Evolutionary conservation across 371 early-diverging fungal genomes (phyloP).

Genomic region (Mucor velutinosus): DNA sequence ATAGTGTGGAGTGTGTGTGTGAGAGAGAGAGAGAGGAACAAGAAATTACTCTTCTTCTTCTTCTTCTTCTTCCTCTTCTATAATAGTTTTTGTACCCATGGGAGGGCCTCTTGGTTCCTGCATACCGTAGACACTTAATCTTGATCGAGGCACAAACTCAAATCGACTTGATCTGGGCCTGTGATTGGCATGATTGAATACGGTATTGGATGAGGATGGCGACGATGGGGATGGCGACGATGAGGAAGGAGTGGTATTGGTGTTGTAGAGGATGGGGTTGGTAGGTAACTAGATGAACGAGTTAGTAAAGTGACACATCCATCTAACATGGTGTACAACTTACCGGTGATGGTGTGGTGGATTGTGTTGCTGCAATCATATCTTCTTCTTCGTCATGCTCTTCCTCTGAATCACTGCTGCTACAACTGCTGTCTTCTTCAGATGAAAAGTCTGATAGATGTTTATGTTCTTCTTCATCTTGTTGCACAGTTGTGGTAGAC

Average conservation of each 20-base stretch:
- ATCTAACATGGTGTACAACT: background rate
- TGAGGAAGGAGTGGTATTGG: background rate
- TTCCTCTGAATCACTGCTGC: conserved; percentile 9
- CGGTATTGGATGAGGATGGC: background rate
- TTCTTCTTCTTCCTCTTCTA: conserved; percentile 73
- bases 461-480: background rate
- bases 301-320: background rate
- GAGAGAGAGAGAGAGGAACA: background rate
- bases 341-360: background rate
- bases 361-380: background rate
- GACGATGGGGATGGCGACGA: background rate
- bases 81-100: conserved; percentile 59
- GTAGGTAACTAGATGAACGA: background rate
- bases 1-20: background rate
- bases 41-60: conserved; percentile 52
- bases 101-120: conserved; percentile 36
- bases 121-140: conserved; percentile 42
- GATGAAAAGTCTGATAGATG: conserved; percentile 13
- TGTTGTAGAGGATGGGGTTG: background rate
- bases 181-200: background rate
- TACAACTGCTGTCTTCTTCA: background rate
- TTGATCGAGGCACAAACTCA: conserved; percentile 41
- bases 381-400: background rate
- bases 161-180: conserved; percentile 18
- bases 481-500: background rate